Percentiles rank a stretch among this genome's conserved stretches.
Conservation (phyloP, 75 land plant genomes). For the Cryptomeria japonica region DNA sequence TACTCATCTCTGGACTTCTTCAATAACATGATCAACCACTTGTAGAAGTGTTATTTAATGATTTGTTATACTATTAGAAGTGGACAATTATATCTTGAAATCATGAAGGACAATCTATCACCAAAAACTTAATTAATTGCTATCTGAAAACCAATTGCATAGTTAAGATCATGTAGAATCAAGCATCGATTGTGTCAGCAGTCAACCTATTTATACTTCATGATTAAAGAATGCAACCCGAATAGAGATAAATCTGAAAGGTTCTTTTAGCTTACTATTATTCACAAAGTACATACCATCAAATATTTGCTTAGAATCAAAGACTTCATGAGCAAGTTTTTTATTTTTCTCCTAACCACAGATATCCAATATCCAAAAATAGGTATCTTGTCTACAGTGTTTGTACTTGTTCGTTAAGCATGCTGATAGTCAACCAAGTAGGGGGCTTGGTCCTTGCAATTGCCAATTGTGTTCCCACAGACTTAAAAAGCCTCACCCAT, state of each 20-base stretch:
- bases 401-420: conserved; percentile 50
- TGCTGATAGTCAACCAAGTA: conserved; percentile 29
- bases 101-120: neutral
- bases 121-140: neutral
- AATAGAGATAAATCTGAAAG: conserved; percentile 4
- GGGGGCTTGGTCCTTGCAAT: conserved; percentile 26
- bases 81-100: too few relatives aligned
- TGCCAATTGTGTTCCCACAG: conserved; percentile 25
- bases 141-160: neutral
- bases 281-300: neutral
- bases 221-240: neutral
- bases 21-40: too few relatives aligned
- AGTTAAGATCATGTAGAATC: neutral
- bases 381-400: neutral
- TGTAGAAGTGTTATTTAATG: too few relatives aligned
- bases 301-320: neutral
- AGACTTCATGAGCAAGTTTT: neutral
- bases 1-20: too few relatives aligned
- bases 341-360: neutral
- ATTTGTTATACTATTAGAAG: too few relatives aligned
- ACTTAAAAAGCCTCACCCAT: conserved; percentile 33
- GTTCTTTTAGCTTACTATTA: neutral
- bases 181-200: neutral
- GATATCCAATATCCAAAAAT: neutral
- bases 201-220: neutral